Percentiles rank a stretch among this genome's conserved stretches.
Evolutionary conservation across 139 green algal genomes (phyloP).

Genomic region (Micromonas pusilla): DNA sequence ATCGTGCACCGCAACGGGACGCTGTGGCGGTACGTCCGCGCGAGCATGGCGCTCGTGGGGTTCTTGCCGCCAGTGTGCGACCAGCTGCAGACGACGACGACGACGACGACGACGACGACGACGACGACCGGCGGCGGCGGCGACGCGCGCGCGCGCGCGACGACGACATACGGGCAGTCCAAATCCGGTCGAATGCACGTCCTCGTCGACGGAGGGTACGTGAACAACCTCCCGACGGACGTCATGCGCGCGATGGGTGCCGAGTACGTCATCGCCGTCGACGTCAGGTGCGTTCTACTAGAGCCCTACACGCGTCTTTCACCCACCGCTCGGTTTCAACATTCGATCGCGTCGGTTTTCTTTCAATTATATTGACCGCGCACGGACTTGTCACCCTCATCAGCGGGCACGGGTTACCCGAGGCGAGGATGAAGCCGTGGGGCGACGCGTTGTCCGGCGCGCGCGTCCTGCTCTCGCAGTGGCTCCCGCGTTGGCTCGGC

Average conservation of each 20-base stretch:
- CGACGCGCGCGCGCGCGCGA: no score
- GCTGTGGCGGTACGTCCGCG: constrained; percentile 50
- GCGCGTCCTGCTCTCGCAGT: neutral
- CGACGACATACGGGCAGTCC: no score
- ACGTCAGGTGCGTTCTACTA: constrained; percentile 71
- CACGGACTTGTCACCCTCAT: no score
- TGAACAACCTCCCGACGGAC: constrained; percentile 63
- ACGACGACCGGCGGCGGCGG: no score
- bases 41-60: constrained; percentile 69
- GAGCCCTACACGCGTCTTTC: constrained; percentile 48
- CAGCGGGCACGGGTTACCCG: constrained; percentile 8
- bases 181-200: constrained; percentile 37
- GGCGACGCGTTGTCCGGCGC: neutral
- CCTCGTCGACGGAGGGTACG: constrained; percentile 70
- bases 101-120: no score
- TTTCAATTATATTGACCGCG: no score
- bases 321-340: no score
- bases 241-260: constrained; percentile 62
- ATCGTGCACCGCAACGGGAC: constrained; percentile 51
- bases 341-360: no score
- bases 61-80: constrained; percentile 64
- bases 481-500: constrained; percentile 8
- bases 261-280: constrained; percentile 59
- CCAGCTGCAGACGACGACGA: constrained; percentile 18
- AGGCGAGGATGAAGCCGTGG: neutral